Conservation (phyloP, 2,329 filamentous ascomycete species). For the Ceratocystis variospora region DNA sequence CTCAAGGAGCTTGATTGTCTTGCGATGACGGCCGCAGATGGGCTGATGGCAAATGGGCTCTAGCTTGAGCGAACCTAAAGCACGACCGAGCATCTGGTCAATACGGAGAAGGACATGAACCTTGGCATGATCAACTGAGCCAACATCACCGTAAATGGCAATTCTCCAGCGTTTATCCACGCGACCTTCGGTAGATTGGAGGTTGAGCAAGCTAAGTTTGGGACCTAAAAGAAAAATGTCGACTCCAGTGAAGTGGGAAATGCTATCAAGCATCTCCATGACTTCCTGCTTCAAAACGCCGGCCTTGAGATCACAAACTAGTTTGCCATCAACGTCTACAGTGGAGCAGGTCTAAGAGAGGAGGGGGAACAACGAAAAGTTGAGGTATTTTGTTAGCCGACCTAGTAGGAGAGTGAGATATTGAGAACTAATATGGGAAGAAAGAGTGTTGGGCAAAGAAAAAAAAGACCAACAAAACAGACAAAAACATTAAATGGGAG, state of each 20-base stretch:
- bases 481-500: not conserved
- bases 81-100: constrained; percentile 68
- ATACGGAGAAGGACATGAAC: constrained; percentile 93
- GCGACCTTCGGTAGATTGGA: constrained; percentile 62
- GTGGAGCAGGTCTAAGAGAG: constrained; percentile 64
- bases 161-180: constrained; percentile 84
- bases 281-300: constrained; percentile 62
- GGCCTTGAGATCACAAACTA: constrained; percentile 61
- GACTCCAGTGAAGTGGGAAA: constrained; percentile 78
- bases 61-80: constrained; percentile 66
- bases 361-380: not conserved
- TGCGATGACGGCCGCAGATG: constrained; percentile 81
- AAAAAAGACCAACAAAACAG: not conserved
- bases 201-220: constrained; percentile 66
- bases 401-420: not conserved
- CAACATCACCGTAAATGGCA: constrained; percentile 86
- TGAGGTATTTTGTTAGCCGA: not conserved
- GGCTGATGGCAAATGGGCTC: constrained; percentile 82
- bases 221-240: constrained; percentile 94
- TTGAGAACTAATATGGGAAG: not conserved
- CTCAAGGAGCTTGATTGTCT: constrained; percentile 97
- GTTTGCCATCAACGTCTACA: constrained; percentile 81
- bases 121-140: constrained; percentile 94
- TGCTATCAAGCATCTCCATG: constrained; percentile 70
- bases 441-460: not conserved